phyloP scores from a whole-genome alignment of 352 stramenopile genomes.

The Globisporangium recalcitrans region DNA sequence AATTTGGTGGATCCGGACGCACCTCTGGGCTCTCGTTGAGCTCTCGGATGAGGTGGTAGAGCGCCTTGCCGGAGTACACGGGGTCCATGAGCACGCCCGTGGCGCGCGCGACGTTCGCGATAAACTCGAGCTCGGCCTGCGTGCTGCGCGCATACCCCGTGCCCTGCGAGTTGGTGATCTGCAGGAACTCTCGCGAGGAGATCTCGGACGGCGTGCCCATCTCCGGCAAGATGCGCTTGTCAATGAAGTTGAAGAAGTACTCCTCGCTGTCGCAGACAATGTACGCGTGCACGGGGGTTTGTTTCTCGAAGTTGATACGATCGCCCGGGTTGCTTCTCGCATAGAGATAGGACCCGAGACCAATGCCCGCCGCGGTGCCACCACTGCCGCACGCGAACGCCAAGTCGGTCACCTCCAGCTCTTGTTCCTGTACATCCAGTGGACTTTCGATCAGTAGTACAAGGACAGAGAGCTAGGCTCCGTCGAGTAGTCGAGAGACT shows the following conservation, averaged over 20 bases:
- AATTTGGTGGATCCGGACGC: too few relatives aligned
- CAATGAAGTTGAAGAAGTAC: constrained; percentile 83
- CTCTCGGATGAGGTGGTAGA: constrained; percentile 78
- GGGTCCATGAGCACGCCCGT: constrained; percentile 83
- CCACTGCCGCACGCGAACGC: constrained; percentile 83
- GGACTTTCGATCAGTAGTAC: background rate
- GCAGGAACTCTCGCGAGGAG: constrained; percentile 59
- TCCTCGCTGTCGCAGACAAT: constrained; percentile 84
- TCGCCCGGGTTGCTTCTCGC: constrained; percentile 18
- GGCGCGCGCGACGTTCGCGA: constrained; percentile 56
- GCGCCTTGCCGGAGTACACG: constrained; percentile 84
- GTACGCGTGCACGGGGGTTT: constrained; percentile 64
- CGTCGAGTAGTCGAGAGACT: background rate
- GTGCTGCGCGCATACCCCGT: constrained; percentile 79
- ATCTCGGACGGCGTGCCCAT: constrained; percentile 53
- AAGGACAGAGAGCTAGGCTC: background rate
- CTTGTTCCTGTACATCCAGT: constrained; percentile 23
- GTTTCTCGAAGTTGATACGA: constrained; percentile 32
- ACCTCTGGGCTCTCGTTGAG: constrained; percentile 59
- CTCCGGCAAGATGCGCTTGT: constrained; percentile 57
- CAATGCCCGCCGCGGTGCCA: constrained; percentile 72
- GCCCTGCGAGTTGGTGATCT: constrained; percentile 79
- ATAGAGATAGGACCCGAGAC: constrained; percentile 67
- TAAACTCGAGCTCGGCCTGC: constrained; percentile 72
- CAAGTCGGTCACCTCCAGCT: constrained; percentile 68